Percentiles rank a stretch among this genome's conserved stretches.
phyloP scores from a whole-genome alignment of 441 rosid genomes.

The Pelargonium myrrhifolium region DNA sequence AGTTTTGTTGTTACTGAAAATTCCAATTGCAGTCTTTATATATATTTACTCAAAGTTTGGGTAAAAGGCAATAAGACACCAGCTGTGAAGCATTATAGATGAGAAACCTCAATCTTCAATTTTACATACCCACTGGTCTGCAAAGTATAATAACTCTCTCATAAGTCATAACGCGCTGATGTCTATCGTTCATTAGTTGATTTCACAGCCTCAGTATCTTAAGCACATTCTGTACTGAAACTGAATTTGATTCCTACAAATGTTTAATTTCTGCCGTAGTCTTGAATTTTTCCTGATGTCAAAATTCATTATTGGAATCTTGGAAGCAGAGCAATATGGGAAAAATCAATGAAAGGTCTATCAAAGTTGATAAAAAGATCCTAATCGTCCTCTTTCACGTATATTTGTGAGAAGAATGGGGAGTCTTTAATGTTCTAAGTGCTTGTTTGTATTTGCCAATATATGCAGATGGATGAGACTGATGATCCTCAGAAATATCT shows the following conservation, averaged over 20 bases:
- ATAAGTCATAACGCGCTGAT: no score
- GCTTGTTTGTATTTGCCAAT: slow-evolving; percentile 14
- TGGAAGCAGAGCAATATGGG: slow-evolving; percentile 92
- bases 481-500: slow-evolving; percentile 60
- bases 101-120: slow-evolving; percentile 16
- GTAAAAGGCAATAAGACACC: slow-evolving; percentile 82
- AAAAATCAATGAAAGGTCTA: slow-evolving; percentile 94
- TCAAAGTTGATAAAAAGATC: slow-evolving; percentile 68
- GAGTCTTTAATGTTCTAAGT: slow-evolving; percentile 23
- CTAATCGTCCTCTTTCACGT: slow-evolving; percentile 77
- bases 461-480: slow-evolving; percentile 88
- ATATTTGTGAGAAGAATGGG: slow-evolving; percentile 86
- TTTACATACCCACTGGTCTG: neutral
- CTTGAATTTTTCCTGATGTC: slow-evolving; percentile 9
- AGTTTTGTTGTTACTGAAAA: neutral
- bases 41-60: slow-evolving; percentile 96
- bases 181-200: neutral
- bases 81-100: slow-evolving; percentile 70
- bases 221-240: neutral
- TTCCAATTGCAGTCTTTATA: slow-evolving; percentile 68
- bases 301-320: slow-evolving; percentile 17
- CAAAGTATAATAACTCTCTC: neutral
- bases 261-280: neutral
- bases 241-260: neutral
- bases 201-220: neutral